Evolutionary conservation across 148 eudicot species (phyloP).

Genomic region (Rhododendron ovatum): DNA sequence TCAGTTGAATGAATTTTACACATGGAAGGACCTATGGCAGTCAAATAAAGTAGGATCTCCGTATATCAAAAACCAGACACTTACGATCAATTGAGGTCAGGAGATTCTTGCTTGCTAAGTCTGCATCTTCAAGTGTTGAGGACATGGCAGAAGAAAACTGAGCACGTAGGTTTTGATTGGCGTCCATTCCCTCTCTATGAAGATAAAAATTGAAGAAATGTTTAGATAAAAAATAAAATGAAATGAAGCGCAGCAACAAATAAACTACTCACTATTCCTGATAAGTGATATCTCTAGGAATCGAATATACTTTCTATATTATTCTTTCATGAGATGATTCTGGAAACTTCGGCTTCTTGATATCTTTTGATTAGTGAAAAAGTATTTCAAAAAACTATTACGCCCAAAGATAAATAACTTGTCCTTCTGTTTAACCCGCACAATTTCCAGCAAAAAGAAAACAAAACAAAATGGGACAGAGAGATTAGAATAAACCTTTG

Average conservation of each 20-base stretch:
- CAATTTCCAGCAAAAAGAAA: not conserved
- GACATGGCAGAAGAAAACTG: slow-evolving; percentile 76
- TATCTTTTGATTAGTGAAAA: not conserved
- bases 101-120: slow-evolving; percentile 68
- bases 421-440: not conserved
- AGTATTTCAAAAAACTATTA: not conserved
- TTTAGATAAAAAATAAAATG: not conserved
- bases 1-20: not conserved
- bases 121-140: slow-evolving; percentile 66
- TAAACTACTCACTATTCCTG: not conserved
- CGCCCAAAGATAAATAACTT: not conserved
- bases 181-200: slow-evolving; percentile 74
- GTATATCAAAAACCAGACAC: slow-evolving; percentile 12
- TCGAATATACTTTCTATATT: not conserved
- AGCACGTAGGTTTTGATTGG: slow-evolving; percentile 61
- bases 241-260: not conserved
- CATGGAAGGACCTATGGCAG: not conserved
- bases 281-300: not conserved
- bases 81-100: slow-evolving; percentile 75
- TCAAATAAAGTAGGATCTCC: not conserved
- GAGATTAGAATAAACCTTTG: not conserved
- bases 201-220: not conserved
- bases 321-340: not conserved
- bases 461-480: not conserved
- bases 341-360: not conserved